Conservation (phyloP, 1,284 basidiomycete species). For the Papiliotrema laurentii region DNA sequence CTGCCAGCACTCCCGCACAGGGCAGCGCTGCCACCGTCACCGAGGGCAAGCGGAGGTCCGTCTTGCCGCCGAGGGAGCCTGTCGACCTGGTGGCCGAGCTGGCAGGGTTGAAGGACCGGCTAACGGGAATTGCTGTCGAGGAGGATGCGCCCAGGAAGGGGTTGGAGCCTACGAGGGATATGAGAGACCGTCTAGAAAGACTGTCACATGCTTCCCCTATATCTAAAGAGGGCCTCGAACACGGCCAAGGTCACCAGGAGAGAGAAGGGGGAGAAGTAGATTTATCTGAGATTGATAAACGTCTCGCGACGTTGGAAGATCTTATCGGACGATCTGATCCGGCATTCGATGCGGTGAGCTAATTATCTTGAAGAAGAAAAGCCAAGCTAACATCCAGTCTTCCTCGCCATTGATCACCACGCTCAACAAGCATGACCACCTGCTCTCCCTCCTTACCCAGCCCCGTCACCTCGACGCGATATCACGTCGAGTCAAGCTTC, state of each 20-base stretch:
- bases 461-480: conserved; percentile 96
- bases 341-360: conserved; percentile 27
- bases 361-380: conserved; percentile 53
- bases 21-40: background rate
- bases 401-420: conserved; percentile 77
- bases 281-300: conserved; percentile 67
- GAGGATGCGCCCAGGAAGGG: too few relatives aligned
- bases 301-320: conserved; percentile 73
- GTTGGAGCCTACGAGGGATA: too few relatives aligned
- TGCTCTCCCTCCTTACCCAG: conserved; percentile 79
- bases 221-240: background rate
- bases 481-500: conserved; percentile 84
- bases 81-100: conserved; percentile 37
- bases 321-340: conserved; percentile 56
- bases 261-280: conserved; percentile 7
- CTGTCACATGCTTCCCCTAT: background rate
- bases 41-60: conserved; percentile 15
- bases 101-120: conserved; percentile 13
- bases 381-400: conserved; percentile 57
- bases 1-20: background rate
- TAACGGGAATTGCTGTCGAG: too few relatives aligned
- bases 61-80: conserved; percentile 20
- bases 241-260: background rate
- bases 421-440: conserved; percentile 70
- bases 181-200: too few relatives aligned